Conservation (phyloP, 805 yeast species). For the Yarrowia osloensis region DNA sequence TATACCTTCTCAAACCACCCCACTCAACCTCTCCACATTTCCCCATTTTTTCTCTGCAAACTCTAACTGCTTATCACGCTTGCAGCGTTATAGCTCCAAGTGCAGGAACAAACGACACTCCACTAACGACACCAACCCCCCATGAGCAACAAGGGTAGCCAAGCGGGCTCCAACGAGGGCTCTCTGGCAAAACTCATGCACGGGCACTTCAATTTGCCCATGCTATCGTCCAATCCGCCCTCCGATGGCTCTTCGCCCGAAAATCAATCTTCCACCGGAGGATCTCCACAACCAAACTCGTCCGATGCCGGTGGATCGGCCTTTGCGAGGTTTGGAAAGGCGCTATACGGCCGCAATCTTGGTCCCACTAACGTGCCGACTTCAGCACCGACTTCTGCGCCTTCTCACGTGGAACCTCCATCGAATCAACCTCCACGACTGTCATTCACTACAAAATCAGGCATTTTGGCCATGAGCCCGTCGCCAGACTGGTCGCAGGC, state of each 20-base stretch:
- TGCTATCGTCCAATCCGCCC: conserved; percentile 21
- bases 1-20: too few species aligned
- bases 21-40: neutral
- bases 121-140: neutral
- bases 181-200: conserved; percentile 23
- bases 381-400: conserved; percentile 8
- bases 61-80: conserved; percentile 34
- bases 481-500: conserved; percentile 36
- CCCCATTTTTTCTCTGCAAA: neutral
- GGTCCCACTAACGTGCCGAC: neutral
- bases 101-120: neutral
- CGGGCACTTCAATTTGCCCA: conserved; percentile 23
- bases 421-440: neutral
- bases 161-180: conserved; percentile 20
- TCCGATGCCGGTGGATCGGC: conserved; percentile 30
- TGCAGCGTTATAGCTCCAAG: neutral
- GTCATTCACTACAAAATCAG: conserved; percentile 34
- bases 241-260: conserved; percentile 28
- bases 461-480: conserved; percentile 40
- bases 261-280: neutral
- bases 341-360: conserved; percentile 34
- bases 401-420: neutral
- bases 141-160: conserved; percentile 19
- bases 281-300: conserved; percentile 10
- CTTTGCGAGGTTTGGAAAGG: conserved; percentile 37